These are phyloP conservation scores for Physocladia obscura DNA, from an alignment of 192 early-diverging fungal genomes.

Conservation along the genomic window DNA sequence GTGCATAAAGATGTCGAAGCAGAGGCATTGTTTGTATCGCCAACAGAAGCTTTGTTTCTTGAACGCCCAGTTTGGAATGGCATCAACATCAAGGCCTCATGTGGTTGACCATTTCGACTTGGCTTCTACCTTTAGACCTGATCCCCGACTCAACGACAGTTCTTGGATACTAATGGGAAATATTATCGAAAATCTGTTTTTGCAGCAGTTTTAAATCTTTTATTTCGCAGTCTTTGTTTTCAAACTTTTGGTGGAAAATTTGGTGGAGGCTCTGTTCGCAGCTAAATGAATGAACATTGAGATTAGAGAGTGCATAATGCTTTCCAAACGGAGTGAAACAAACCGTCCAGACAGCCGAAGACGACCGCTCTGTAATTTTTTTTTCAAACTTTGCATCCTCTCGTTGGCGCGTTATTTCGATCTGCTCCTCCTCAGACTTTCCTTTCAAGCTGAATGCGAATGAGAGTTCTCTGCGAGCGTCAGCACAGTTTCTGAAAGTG, in stretches of 20 bases:
- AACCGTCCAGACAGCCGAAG: slow-evolving; percentile 45
- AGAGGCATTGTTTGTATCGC: too few relatives aligned
- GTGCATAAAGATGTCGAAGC: too few relatives aligned
- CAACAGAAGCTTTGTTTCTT: too few relatives aligned
- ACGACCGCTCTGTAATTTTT: slow-evolving; percentile 40
- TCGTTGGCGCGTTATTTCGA: slow-evolving; percentile 33
- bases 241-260: slow-evolving; percentile 13
- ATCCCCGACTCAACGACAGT: too few relatives aligned
- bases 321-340: background rate
- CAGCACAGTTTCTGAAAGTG: slow-evolving; percentile 43
- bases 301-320: background rate
- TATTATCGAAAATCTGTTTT: too few relatives aligned
- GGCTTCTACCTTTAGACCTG: too few relatives aligned
- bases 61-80: too few relatives aligned
- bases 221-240: background rate
- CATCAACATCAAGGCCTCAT: too few relatives aligned
- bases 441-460: slow-evolving; percentile 48
- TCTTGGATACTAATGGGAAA: too few relatives aligned
- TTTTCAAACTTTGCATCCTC: slow-evolving; percentile 36
- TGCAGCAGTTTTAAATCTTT: too few relatives aligned
- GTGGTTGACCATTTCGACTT: too few relatives aligned
- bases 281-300: background rate
- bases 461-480: slow-evolving; percentile 38
- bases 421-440: slow-evolving; percentile 33
- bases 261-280: slow-evolving; percentile 20